Evolutionary conservation across 352 stramenopile species (phyloP).

Genomic region (Peronosclerospora sorghi): DNA sequence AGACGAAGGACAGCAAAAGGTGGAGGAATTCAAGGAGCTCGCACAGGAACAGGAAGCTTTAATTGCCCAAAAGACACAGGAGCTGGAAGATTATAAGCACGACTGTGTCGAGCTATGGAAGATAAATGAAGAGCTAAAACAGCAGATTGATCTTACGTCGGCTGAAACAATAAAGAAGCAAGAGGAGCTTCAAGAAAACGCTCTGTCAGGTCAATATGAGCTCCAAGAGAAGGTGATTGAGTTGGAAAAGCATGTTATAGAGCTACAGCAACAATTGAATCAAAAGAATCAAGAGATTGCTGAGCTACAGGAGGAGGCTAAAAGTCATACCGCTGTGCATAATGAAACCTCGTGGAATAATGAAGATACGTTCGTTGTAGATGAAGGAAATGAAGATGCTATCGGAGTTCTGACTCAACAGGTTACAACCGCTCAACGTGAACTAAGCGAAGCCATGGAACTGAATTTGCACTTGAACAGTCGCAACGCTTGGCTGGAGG

Average conservation of each 20-base stretch:
- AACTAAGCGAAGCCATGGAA: conserved; percentile 77
- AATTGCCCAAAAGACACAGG: conserved; percentile 29
- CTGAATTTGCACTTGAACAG: conserved; percentile 73
- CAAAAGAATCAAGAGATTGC: conserved; percentile 44
- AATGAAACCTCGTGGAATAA: conserved; percentile 16
- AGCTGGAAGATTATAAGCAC: conserved; percentile 69
- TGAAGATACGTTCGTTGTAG: conserved; percentile 31
- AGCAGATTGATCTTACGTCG: conserved; percentile 48
- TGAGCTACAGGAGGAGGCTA: conserved; percentile 21
- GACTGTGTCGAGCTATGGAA: conserved; percentile 74
- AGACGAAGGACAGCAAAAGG: conserved; percentile 8
- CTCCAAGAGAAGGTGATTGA: conserved; percentile 42
- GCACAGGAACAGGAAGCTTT: conserved; percentile 17
- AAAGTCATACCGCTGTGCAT: conserved; percentile 5
- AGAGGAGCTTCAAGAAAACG: conserved; percentile 42
- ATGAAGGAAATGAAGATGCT: conserved; percentile 32
- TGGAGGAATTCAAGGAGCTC: conserved; percentile 13
- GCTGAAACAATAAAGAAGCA: conserved; percentile 49
- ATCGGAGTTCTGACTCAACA: conserved; percentile 67
- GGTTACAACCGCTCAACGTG: conserved; percentile 49
- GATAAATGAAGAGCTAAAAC: conserved; percentile 67
- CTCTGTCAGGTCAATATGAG: conserved; percentile 37
- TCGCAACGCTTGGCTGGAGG: conserved; percentile 68
- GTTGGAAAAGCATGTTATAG: conserved; percentile 47
- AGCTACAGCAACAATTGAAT: conserved; percentile 48